These are phyloP conservation scores for Bidens hawaiensis DNA, from an alignment of 140 eudicot species.

Conservation along the genomic window DNA sequence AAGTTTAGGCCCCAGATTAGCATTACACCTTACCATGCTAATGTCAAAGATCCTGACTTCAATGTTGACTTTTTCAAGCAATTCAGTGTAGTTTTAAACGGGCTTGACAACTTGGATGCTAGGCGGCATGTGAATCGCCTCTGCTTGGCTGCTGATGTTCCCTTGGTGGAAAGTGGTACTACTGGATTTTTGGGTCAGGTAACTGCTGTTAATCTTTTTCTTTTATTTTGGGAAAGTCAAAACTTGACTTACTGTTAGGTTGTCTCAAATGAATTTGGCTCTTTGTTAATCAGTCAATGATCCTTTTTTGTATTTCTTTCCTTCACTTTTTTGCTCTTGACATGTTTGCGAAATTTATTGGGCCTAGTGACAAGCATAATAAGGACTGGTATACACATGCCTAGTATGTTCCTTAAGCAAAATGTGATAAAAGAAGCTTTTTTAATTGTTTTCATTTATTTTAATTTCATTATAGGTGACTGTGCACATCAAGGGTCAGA, in stretches of 20 bases:
- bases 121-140: conserved; percentile 98
- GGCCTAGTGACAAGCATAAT: not conserved
- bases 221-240: conserved; percentile 1
- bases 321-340: not conserved
- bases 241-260: not conserved
- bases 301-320: not conserved
- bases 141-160: conserved; percentile 94
- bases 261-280: conserved; percentile 2
- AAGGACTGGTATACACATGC: not conserved
- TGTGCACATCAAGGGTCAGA: conserved; percentile 86
- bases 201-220: not conserved
- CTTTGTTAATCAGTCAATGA: conserved; percentile 3
- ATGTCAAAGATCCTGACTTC: conserved; percentile 85
- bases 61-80: conserved; percentile 92
- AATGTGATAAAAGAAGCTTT: not conserved
- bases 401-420: conserved; percentile 8
- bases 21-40: conserved; percentile 94
- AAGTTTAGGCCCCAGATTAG: conserved; percentile 85
- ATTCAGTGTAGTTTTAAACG: conserved; percentile 80
- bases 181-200: conserved; percentile 99
- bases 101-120: conserved; percentile 96
- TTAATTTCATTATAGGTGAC: conserved; percentile 56
- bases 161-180: conserved; percentile 96
- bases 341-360: not conserved
- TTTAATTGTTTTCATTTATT: not conserved